Base-by-base conservation (phyloP, 2,329 filamentous ascomycete genomes). In the Conoideocrella luteorostrata region DNA sequence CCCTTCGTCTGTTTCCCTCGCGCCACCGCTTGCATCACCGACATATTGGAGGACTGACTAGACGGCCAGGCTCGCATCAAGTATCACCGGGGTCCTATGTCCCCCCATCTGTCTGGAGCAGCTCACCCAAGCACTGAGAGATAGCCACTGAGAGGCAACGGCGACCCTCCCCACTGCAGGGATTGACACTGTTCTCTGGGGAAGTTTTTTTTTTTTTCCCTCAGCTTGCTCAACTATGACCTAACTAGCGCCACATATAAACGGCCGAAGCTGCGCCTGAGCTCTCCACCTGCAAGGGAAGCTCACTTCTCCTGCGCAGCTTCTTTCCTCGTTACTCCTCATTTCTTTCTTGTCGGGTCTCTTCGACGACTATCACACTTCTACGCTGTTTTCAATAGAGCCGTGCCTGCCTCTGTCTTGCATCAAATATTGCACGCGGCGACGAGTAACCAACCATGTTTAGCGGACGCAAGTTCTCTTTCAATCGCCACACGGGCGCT, bases 401-500 rank as follows among this genome's bases (percentile, higher is more conserved):
- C n/a, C n/a, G n/a, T n/a, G n/a, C n/a, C n/a, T n/a, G n/a, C n/a
- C n/a, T n/a, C n/a, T n/a, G n/a, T n/a, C n/a, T n/a, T n/a, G n/a
- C n/a, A n/a, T n/a, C n/a, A n/a, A n/a, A n/a, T n/a, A n/a, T n/a
- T n/a, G n/a, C n/a, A n/a, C n/a, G n/a, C n/a, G n/a, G n/a, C n/a
- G n/a, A n/a, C n/a, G n/a, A n/a, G n/a, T n/a, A n/a, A n/a, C n/a
- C n/a, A 57, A 66, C 55, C 43, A 74, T 75, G 67, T 77, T 77
- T 55, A 64, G 67, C 58, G 72, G 71, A 47, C 76, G 79, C 66
- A 80, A 81, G 60, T 82, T 82, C 63, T 81, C 77, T 50, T 82
- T 83, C 66, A 82, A 83, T 65, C 72, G 78, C 57, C 77, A 80
- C 58, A 81, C 79, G 41, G 79, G 79, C 54, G 72, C 74, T 32